Percentiles rank a stretch among this genome's conserved stretches.
Evolutionary conservation across 2,329 filamentous ascomycete species (phyloP).

Genomic region (Pseudomassariella vexata): DNA sequence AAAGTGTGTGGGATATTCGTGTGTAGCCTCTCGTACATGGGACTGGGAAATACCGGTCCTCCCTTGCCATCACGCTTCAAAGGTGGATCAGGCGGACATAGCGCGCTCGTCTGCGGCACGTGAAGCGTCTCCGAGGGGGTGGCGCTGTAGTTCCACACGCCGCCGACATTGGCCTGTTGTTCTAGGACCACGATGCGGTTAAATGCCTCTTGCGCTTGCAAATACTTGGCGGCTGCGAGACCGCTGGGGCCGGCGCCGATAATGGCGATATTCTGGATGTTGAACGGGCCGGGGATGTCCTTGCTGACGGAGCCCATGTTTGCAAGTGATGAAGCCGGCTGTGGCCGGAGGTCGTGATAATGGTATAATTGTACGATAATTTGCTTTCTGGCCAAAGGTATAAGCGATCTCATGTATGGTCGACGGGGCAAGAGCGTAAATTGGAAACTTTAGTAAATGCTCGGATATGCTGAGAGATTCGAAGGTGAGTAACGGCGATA

Average conservation of each 20-base stretch:
- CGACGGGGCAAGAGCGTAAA: too few relatives aligned
- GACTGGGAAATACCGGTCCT: conserved; percentile 64
- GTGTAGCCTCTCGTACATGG: conserved; percentile 76
- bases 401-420: too few relatives aligned
- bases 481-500: too few relatives aligned
- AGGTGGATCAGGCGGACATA: conserved; percentile 58
- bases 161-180: conserved; percentile 70
- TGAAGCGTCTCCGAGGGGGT: conserved; percentile 35
- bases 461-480: too few relatives aligned
- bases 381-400: too few relatives aligned
- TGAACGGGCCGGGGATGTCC: conserved; percentile 26
- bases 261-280: conserved; percentile 62
- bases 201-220: conserved; percentile 60
- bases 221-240: conserved; percentile 73
- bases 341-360: too few relatives aligned
- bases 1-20: conserved; percentile 79
- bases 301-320: conserved; percentile 14
- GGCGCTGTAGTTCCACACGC: conserved; percentile 77
- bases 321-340: not conserved
- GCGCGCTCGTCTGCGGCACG: conserved; percentile 66
- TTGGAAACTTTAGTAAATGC: too few relatives aligned
- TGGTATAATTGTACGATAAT: too few relatives aligned
- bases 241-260: conserved; percentile 81
- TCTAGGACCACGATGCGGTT: conserved; percentile 72
- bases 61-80: conserved; percentile 24